phyloP scores from a whole-genome alignment of 2,329 filamentous ascomycete species.

The Macrophomina phaseolina region DNA sequence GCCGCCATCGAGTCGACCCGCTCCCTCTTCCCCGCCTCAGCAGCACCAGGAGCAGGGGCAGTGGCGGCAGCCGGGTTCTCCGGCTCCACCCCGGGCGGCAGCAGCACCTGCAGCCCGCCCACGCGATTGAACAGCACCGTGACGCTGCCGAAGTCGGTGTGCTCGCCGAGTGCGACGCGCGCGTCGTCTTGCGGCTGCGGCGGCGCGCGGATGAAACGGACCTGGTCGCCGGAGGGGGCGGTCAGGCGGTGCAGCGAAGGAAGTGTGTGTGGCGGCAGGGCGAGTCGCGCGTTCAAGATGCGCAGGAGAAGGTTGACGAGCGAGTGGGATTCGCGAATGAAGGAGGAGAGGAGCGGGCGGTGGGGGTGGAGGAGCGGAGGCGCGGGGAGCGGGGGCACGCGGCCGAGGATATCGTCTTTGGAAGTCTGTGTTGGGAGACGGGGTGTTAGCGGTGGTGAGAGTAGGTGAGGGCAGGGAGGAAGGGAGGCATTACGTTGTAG shows the following conservation, averaged over 20 bases:
- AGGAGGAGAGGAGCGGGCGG: constrained; percentile 48
- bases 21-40: background rate
- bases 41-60: background rate
- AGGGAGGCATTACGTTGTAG: constrained; percentile 53
- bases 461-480: background rate
- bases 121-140: constrained; percentile 63
- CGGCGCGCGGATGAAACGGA: constrained; percentile 56
- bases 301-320: constrained; percentile 54
- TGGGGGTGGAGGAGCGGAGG: constrained; percentile 49
- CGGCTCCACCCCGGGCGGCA: constrained; percentile 43
- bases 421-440: constrained; percentile 43
- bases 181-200: constrained; percentile 52
- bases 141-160: constrained; percentile 63
- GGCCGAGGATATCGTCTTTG: constrained; percentile 58
- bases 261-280: constrained; percentile 50
- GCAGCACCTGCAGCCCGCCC: constrained; percentile 58
- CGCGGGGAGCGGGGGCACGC: constrained; percentile 47
- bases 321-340: constrained; percentile 52
- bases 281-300: constrained; percentile 45
- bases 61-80: constrained; percentile 30
- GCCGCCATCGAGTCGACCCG: background rate
- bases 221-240: constrained; percentile 56
- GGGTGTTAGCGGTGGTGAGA: background rate
- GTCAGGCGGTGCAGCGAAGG: constrained; percentile 53
- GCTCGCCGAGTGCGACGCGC: constrained; percentile 55